Percentiles rank a stretch among this genome's conserved stretches.
Conservation (phyloP, 164 flowering plant species). For the Hamamelis virginiana region DNA sequence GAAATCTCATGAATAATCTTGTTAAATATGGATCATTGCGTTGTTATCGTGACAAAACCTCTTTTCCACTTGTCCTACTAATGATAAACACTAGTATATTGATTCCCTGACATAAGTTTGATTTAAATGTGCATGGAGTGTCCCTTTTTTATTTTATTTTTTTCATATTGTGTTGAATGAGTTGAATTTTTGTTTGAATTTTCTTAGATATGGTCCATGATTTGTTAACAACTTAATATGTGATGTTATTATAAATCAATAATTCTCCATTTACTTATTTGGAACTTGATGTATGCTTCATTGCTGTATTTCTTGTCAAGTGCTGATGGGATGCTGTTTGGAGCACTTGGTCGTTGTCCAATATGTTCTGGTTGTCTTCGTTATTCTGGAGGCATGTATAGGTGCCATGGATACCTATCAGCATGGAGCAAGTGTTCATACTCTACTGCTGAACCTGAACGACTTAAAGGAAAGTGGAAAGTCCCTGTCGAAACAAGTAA, state of each 20-base stretch:
- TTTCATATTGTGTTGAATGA: no score
- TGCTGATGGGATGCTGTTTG: slow-evolving; percentile 97
- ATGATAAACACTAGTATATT: background rate
- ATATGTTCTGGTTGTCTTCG: slow-evolving; percentile 66
- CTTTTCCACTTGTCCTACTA: background rate
- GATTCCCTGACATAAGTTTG: no score
- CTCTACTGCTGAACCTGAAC: slow-evolving; percentile 65
- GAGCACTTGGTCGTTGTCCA: slow-evolving; percentile 77
- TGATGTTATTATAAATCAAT: background rate
- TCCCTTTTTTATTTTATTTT: background rate
- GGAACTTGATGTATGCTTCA: background rate
- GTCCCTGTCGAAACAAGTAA: slow-evolving; percentile 70
- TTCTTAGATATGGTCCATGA: background rate
- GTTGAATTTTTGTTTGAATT: no score
- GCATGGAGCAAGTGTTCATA: slow-evolving; percentile 95
- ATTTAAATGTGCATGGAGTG: background rate
- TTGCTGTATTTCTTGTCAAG: slow-evolving; percentile 35
- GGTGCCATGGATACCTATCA: slow-evolving; percentile 81
- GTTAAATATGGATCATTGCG: background rate
- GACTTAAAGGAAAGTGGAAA: slow-evolving; percentile 82
- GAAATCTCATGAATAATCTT: background rate
- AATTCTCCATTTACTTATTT: background rate
- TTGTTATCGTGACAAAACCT: background rate
- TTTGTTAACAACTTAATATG: background rate
- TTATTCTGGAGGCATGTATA: slow-evolving; percentile 72